phyloP scores from a whole-genome alignment of 805 yeast species.

The Spathaspora passalidarum region DNA sequence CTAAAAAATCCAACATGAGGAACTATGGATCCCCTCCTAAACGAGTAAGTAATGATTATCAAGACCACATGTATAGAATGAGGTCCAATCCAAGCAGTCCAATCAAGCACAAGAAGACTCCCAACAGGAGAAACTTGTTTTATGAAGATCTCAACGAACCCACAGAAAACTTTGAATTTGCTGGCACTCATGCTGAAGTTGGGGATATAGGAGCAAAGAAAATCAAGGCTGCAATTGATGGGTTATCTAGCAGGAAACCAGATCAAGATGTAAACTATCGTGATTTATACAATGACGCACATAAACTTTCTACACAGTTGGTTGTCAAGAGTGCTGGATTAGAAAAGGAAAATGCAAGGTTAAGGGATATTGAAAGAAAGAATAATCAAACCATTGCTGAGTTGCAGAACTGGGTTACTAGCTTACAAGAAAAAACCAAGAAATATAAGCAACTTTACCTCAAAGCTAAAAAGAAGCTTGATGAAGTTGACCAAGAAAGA shows the following conservation, averaged over 20 bases:
- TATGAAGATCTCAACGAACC: background rate
- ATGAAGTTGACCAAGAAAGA: background rate
- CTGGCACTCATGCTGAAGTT: background rate
- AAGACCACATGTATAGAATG: constrained; percentile 13
- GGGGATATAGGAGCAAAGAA: background rate
- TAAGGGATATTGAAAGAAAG: background rate
- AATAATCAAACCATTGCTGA: background rate
- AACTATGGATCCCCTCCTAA: constrained; percentile 13
- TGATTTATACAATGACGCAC: background rate
- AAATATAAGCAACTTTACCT: background rate
- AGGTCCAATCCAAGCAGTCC: constrained; percentile 12
- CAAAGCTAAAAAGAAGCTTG: background rate
- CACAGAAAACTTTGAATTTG: background rate
- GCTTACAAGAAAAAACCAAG: background rate
- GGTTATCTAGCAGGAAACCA: background rate
- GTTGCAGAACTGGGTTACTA: background rate
- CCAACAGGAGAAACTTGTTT: background rate
- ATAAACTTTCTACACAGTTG: background rate
- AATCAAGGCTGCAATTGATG: background rate
- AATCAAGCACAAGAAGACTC: constrained; percentile 5
- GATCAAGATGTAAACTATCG: background rate
- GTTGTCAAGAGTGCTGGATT: background rate
- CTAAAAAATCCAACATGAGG: background rate
- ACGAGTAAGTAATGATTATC: constrained; percentile 16
- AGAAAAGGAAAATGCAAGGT: background rate